A percentile compares a stretch with the other conserved stretches of the same genome.
phyloP scores from a whole-genome alignment of 129 eudicot genomes.

The Flaveria robusta region DNA sequence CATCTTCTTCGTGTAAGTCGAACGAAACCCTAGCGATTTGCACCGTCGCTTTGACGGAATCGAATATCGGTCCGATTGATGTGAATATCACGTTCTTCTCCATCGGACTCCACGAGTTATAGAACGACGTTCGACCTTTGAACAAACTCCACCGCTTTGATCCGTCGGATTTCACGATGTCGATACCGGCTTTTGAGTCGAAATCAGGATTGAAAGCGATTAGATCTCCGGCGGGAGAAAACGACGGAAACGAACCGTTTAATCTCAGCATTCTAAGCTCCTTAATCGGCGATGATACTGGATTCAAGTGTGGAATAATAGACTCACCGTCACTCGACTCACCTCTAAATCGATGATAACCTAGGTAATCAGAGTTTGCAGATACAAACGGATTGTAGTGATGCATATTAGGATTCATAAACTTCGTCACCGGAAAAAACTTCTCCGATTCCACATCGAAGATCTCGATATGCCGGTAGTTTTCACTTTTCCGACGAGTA shows the following conservation, averaged over 20 bases:
- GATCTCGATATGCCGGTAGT: constrained; percentile 68
- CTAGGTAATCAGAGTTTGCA: constrained; percentile 43
- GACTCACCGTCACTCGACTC: constrained; percentile 41
- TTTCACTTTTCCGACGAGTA: constrained; percentile 55
- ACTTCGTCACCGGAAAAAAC: constrained; percentile 57
- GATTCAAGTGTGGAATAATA: constrained; percentile 51
- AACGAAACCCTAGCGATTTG: constrained; percentile 78
- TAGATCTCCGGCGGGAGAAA: constrained; percentile 58
- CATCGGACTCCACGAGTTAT: constrained; percentile 67
- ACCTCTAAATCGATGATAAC: constrained; percentile 86
- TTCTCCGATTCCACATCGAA: constrained; percentile 47
- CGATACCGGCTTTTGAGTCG: constrained; percentile 49
- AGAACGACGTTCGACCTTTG: constrained; percentile 48
- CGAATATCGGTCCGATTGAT: constrained; percentile 70
- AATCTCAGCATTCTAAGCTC: constrained; percentile 58
- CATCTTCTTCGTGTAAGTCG: constrained; percentile 28
- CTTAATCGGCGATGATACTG: constrained; percentile 49
- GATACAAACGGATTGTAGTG: constrained; percentile 89
- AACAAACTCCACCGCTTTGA: constrained; percentile 68
- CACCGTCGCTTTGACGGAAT: constrained; percentile 46
- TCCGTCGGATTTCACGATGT: constrained; percentile 73
- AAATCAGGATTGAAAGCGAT: constrained; percentile 67
- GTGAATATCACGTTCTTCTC: constrained; percentile 69
- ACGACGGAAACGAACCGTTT: constrained; percentile 67
- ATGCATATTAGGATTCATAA: constrained; percentile 54